Base-by-base conservation (phyloP, 176 grass and related monocot genomes). In the Phyllostachys edulis region DNA sequence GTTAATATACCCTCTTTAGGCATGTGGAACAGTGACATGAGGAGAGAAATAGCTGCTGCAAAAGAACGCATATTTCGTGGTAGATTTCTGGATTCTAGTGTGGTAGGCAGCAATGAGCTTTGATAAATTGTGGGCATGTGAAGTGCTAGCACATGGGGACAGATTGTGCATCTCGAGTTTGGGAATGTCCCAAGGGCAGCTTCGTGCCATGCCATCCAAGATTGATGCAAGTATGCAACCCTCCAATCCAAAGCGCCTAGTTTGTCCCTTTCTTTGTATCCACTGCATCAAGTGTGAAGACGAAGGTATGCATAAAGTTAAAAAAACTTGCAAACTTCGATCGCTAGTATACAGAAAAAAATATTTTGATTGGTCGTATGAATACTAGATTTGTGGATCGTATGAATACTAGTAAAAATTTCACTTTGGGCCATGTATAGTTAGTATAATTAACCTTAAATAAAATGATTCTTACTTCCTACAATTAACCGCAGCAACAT, bases 241-340 rank as follows among this genome's bases (percentile, higher is more conserved):
- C 66, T 79, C 62, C 76, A 75, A 85, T 79, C 62, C 76, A 75
- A 85, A 70, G 57, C 26, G 4, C 75, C 29, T 80, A 49, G 69
- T 66, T 84, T 80, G 81, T 84, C 87, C 40, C n/a, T 67, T 75
- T 50, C 50, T 47, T 47, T 68, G 50, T 46, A 75, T 85, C 61
- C 82, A 62, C 69, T 67, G 82, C 82, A 75, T 74, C 87, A 12
- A 7, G 82, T 15, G 61, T 49, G 67, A 57, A 55, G 63, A 79
- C 57, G 26, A 57, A 23, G 62, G 12, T 46, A 16, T 26, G 51
- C 10, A 26, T 14, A 15, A 15, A 49, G 3, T 49, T 49, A 49
- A 15, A 49, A 15, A 34, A 49, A 15, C 4, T 49, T 49, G 13
- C 9, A 61, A 26, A 13, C n/a, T 61, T 61, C 4, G n/a, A 24